A percentile compares a stretch with the other conserved stretches of the same genome.
phyloP scores from a whole-genome alignment of 2,329 filamentous ascomycete genomes.

The Massarina eburnea region DNA sequence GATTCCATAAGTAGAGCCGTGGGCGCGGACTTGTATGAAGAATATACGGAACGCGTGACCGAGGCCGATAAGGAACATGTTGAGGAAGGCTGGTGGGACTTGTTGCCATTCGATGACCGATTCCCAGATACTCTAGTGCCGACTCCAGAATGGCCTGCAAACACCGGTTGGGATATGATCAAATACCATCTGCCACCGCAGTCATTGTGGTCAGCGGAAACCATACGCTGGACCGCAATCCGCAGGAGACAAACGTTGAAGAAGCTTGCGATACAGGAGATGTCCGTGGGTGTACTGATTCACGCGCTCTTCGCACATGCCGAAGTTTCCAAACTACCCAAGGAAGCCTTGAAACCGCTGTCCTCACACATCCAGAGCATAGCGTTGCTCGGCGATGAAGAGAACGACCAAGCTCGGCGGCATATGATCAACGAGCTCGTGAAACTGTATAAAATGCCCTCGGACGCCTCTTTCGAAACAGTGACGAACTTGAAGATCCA shows the following conservation, averaged over 20 bases:
- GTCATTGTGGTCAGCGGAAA: conserved; percentile 47
- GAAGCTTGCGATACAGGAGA: conserved; percentile 46
- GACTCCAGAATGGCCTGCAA: conserved; percentile 41
- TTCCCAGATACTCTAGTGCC: conserved; percentile 25
- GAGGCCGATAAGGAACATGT: conserved; percentile 15
- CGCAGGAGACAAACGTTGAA: conserved; percentile 42
- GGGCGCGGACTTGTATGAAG: conserved; percentile 31
- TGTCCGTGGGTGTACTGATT: conserved; percentile 45
- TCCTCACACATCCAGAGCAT: conserved; percentile 25
- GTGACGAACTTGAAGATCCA: conserved; percentile 10
- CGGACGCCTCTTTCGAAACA: conserved; percentile 15
- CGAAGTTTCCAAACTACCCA: conserved; percentile 7
- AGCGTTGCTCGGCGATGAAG: conserved; percentile 1
- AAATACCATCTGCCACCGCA: conserved; percentile 45
- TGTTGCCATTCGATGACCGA: conserved; percentile 32
- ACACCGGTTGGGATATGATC: conserved; percentile 40
- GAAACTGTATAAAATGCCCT: conserved; percentile 12
- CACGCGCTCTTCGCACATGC: conserved; percentile 34
- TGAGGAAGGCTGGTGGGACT: conserved; percentile 23
- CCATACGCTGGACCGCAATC: conserved; percentile 31
- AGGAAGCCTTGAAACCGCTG: conserved; percentile 12
- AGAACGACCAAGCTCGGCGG: conserved; percentile 8
- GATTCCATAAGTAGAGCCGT: conserved; percentile 13
- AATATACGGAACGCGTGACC: conserved; percentile 15
- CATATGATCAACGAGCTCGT: conserved; percentile 21